Conservation (phyloP, 345 rosid genomes). For the Atalantia buxifolia region DNA sequence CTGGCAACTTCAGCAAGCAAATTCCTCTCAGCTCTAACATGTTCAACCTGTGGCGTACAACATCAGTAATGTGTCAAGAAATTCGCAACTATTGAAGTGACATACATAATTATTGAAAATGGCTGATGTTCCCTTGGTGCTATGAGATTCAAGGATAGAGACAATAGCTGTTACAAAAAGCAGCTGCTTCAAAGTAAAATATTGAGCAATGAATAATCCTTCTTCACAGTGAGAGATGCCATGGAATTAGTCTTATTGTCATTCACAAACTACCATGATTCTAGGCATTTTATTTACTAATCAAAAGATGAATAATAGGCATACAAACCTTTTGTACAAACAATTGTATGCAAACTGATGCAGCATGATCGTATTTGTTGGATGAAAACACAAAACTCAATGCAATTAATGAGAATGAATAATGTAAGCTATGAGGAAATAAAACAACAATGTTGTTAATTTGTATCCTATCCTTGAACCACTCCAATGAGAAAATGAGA, state of each 20-base stretch:
- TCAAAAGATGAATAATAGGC: neutral
- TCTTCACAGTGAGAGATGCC: neutral
- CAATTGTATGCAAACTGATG: neutral
- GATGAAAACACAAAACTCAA: neutral
- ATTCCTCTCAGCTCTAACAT: constrained; percentile 93
- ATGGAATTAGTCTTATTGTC: neutral
- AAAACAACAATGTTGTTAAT: neutral
- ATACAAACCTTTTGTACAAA: neutral
- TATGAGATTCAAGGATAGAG: neutral
- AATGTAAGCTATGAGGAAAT: neutral
- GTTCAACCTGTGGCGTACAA: constrained; percentile 60
- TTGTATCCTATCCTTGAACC: neutral
- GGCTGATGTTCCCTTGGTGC: neutral
- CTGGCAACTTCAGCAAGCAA: constrained; percentile 93
- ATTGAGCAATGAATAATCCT: neutral
- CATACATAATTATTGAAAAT: neutral
- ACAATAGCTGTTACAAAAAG: neutral
- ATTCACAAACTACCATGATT: neutral
- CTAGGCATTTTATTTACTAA: neutral
- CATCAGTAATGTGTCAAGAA: constrained; percentile 6
- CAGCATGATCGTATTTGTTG: neutral
- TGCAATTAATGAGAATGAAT: neutral
- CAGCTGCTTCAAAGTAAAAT: neutral
- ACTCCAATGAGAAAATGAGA: neutral
- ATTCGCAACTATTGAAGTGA: neutral